Percentiles rank a stretch among this genome's conserved stretches.
Conservation (phyloP, 257 asterid species). For the Phtheirospermum japonicum region DNA sequence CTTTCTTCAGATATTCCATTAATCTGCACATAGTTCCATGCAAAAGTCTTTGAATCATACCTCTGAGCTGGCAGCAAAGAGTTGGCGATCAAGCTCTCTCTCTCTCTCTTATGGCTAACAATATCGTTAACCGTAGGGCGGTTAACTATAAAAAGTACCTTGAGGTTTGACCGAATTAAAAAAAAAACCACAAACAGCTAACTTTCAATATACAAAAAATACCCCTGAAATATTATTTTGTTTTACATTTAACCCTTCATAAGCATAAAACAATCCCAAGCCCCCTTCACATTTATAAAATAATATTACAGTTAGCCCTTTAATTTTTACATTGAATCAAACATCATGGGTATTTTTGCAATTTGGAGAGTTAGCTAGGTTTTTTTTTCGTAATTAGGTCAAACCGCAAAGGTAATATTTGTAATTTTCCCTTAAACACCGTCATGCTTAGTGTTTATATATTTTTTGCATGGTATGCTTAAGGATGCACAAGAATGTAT, state of each 20-base stretch:
- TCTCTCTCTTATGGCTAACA: background rate
- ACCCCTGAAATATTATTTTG: background rate
- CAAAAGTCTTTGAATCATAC: background rate
- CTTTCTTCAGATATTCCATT: background rate
- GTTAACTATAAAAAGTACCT: background rate
- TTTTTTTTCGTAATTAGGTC: background rate
- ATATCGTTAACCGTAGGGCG: background rate
- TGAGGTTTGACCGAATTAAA: background rate
- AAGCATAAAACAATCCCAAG: background rate
- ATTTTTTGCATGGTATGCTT: background rate
- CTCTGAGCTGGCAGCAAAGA: background rate
- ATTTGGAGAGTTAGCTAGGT: too few relatives aligned
- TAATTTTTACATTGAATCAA: too few relatives aligned
- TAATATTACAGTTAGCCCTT: too few relatives aligned
- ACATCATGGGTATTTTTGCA: too few relatives aligned
- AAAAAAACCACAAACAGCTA: background rate
- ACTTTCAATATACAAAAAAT: background rate
- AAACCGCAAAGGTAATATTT: background rate
- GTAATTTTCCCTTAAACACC: background rate
- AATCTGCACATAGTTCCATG: background rate
- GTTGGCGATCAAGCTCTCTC: slow-evolving; percentile 2
- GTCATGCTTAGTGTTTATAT: slow-evolving; percentile 6
- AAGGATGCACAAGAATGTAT: slow-evolving; percentile 5
- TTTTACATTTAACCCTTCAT: background rate
- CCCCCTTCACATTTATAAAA: background rate